Conservation (phyloP, 345 rosid genomes). For the Lagerstroemia speciosa region DNA sequence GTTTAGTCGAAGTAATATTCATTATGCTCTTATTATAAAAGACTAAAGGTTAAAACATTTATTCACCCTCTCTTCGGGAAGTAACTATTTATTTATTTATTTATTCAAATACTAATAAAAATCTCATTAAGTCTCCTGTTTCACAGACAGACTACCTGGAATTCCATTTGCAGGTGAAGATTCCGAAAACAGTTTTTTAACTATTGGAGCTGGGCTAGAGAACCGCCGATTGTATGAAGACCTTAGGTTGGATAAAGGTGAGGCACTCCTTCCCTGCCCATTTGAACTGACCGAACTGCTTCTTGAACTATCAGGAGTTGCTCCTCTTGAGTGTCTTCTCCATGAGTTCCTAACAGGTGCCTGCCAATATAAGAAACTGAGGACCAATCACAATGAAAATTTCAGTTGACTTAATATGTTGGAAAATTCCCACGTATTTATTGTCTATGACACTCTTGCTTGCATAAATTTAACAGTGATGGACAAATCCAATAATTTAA, state of each 20-base stretch:
- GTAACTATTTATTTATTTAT: too few relatives aligned
- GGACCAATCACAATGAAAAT: neutral
- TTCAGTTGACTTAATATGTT: neutral
- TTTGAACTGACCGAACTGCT: conserved; percentile 49
- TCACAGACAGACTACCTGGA: conserved; percentile 21
- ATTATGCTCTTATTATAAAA: neutral
- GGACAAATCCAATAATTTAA: neutral
- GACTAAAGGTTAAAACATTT: neutral
- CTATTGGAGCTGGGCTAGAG: conserved; percentile 32
- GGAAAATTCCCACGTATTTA: neutral
- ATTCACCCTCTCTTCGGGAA: too few relatives aligned
- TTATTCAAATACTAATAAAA: neutral
- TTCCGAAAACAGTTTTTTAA: conserved; percentile 42
- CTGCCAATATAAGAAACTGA: conserved; percentile 21
- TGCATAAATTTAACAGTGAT: neutral
- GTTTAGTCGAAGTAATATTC: neutral
- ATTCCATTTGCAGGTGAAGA: conserved; percentile 27
- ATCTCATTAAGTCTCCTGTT: neutral
- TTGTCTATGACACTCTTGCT: neutral
- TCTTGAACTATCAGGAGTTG: conserved; percentile 38
- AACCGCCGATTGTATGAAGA: conserved; percentile 21
- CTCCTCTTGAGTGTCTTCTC: conserved; percentile 33
- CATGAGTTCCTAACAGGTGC: conserved; percentile 34
- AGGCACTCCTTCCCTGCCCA: conserved; percentile 35
- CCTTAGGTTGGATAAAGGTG: conserved; percentile 27